Percentiles rank a stretch among this genome's conserved stretches.
Conservation (phyloP, 2,329 filamentous ascomycete genomes). For the Aspergillus ruber region DNA sequence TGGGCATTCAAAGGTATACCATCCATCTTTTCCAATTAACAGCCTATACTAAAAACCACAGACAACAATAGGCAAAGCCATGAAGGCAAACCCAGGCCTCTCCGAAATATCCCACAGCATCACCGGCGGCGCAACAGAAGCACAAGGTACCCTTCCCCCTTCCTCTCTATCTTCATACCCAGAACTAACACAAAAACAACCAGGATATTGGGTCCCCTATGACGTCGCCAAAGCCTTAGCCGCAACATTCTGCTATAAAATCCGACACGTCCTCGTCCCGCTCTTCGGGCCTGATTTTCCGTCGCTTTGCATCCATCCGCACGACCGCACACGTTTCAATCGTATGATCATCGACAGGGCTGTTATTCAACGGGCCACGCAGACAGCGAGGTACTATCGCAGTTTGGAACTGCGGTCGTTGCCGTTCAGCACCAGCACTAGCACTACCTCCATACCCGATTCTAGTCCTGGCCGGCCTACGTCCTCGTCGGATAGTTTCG, state of each 20-base stretch:
- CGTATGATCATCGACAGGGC: constrained; percentile 59
- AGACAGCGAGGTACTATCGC: constrained; percentile 26
- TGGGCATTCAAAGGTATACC: constrained; percentile 73
- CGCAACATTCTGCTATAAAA: constrained; percentile 78
- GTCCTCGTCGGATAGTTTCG: background rate
- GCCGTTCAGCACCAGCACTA: background rate
- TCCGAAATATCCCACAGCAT: constrained; percentile 90
- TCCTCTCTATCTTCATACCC: background rate
- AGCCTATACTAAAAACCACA: constrained; percentile 32
- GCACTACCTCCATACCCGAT: background rate
- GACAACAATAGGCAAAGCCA: constrained; percentile 83
- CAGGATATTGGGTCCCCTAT: constrained; percentile 96
- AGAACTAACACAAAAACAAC: background rate
- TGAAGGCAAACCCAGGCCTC: constrained; percentile 70
- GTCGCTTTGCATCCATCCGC: constrained; percentile 58
- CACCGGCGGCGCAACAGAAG: constrained; percentile 81
- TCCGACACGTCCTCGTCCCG: constrained; percentile 79
- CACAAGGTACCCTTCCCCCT: constrained; percentile 60
- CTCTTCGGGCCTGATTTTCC: constrained; percentile 84
- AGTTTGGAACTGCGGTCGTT: constrained; percentile 20
- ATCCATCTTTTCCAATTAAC: background rate
- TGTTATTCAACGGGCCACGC: constrained; percentile 49
- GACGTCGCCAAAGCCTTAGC: constrained; percentile 79
- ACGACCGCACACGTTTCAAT: constrained; percentile 54
- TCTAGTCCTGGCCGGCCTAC: no score